A percentile compares a stretch with the other conserved stretches of the same genome.
Conservation (phyloP, 192 early-diverging fungal genomes). For the Coemansia sp. region DNA sequence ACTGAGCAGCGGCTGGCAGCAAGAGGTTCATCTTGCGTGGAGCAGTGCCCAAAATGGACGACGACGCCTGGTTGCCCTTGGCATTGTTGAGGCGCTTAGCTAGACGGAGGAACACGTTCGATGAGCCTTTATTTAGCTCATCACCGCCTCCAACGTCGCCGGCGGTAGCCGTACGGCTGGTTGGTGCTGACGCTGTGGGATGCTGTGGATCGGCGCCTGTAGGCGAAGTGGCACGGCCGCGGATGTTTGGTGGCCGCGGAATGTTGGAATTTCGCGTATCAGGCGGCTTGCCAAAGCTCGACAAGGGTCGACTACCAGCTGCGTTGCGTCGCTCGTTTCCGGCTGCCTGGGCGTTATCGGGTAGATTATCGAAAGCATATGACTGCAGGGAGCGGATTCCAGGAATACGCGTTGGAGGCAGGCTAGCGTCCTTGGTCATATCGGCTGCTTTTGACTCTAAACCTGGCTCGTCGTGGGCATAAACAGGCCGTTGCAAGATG, state of each 20-base stretch:
- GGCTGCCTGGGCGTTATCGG: not conserved
- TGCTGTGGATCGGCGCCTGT: constrained; percentile 33
- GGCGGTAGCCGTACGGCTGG: constrained; percentile 3
- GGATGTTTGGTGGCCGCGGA: constrained; percentile 41
- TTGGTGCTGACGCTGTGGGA: not conserved
- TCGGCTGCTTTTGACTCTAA: not conserved
- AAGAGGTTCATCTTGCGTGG: constrained; percentile 52
- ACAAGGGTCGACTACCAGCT: constrained; percentile 20
- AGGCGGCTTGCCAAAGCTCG: constrained; percentile 40
- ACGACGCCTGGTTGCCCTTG: constrained; percentile 10
- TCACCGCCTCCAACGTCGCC: constrained; percentile 4
- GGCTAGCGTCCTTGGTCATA: not conserved
- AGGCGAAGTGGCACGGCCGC: constrained; percentile 46
- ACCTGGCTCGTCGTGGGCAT: not conserved
- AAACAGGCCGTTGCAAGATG: constrained; percentile 20
- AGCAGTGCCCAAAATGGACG: constrained; percentile 32
- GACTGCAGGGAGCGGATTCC: constrained; percentile 17
- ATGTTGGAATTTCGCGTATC: constrained; percentile 39
- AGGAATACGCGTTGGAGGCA: constrained; percentile 43
- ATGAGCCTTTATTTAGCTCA: constrained; percentile 2
- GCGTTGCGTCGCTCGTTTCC: not conserved
- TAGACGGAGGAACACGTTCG: constrained; percentile 47
- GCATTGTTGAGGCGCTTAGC: constrained; percentile 45
- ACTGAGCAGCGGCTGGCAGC: constrained; percentile 47
- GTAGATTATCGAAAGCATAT: not conserved